Evolutionary conservation across 2,329 filamentous ascomycete species (phyloP).

Genomic region (Fusarium irregulare): DNA sequence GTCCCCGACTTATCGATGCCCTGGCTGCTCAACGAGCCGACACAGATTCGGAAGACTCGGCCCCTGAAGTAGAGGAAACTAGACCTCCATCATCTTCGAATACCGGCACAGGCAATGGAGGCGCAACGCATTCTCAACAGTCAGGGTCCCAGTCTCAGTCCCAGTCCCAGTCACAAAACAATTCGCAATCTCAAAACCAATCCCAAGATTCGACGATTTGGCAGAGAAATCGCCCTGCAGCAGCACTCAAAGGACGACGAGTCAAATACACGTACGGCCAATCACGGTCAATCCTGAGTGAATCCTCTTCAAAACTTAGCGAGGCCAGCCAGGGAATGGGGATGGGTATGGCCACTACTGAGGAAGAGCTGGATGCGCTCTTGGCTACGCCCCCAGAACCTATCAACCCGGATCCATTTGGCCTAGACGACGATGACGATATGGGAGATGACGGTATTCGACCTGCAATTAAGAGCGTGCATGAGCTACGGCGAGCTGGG

Average conservation of each 20-base stretch:
- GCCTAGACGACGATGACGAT: slow-evolving; percentile 46
- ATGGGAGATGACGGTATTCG: slow-evolving; percentile 56
- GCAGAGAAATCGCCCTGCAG: slow-evolving; percentile 43
- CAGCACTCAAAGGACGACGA: slow-evolving; percentile 46
- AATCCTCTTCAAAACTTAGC: slow-evolving; percentile 46
- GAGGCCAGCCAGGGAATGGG: slow-evolving; percentile 35
- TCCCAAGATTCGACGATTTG: slow-evolving; percentile 39
- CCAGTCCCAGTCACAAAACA: slow-evolving; percentile 28
- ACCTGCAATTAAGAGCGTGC: slow-evolving; percentile 69
- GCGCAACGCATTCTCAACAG: slow-evolving; percentile 39
- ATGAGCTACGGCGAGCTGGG: slow-evolving; percentile 73
- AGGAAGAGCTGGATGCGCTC: slow-evolving; percentile 42
- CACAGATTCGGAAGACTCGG: slow-evolving; percentile 47
- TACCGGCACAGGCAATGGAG: slow-evolving; percentile 26
- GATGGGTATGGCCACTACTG: slow-evolving; percentile 34
- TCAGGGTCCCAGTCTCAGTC: slow-evolving; percentile 7
- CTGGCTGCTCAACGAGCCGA: slow-evolving; percentile 55
- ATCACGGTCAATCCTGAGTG: slow-evolving; percentile 47
- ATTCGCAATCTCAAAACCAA: slow-evolving; percentile 25
- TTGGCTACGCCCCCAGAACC: slow-evolving; percentile 41
- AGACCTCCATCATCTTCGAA: slow-evolving; percentile 22
- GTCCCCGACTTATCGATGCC: slow-evolving; percentile 57
- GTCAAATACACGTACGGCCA: slow-evolving; percentile 53
- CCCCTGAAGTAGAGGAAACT: slow-evolving; percentile 11
- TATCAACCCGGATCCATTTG: slow-evolving; percentile 42